phyloP scores from a whole-genome alignment of 495 filamentous ascomycete species.

The Penicillium chermesinum region DNA sequence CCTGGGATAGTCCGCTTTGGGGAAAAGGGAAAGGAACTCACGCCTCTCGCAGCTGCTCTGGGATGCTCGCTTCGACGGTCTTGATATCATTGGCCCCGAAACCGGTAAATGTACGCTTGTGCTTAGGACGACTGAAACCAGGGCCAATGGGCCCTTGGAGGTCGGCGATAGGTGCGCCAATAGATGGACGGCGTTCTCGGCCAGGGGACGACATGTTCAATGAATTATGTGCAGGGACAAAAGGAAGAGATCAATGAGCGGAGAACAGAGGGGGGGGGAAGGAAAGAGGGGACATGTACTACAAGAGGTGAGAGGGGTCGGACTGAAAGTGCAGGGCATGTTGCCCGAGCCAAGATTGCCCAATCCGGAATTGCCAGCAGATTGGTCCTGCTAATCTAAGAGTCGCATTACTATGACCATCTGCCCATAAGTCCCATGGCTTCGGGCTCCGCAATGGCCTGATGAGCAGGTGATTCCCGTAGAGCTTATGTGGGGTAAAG shows the following conservation, averaged over 20 bases:
- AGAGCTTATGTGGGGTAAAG: not conserved
- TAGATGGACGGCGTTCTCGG: slow-evolving; percentile 69
- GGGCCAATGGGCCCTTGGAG: slow-evolving; percentile 77
- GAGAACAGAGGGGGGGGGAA: slow-evolving; percentile 2
- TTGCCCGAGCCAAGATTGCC: slow-evolving; percentile 7
- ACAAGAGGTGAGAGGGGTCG: slow-evolving; percentile 5
- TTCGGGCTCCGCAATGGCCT: not conserved
- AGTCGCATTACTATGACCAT: no score
- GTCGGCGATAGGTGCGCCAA: slow-evolving; percentile 74
- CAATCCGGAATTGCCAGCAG: slow-evolving; percentile 6
- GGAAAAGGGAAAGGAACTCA: slow-evolving; percentile 33
- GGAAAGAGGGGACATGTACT: slow-evolving; percentile 10
- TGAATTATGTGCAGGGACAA: not conserved
- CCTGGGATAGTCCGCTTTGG: slow-evolving; percentile 18
- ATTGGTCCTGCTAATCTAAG: not conserved
- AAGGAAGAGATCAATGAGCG: not conserved
- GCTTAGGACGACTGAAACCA: slow-evolving; percentile 73
- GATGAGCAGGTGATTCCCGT: not conserved
- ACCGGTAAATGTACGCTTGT: slow-evolving; percentile 89
- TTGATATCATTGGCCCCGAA: slow-evolving; percentile 90
- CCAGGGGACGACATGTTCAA: slow-evolving; percentile 17
- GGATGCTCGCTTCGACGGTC: slow-evolving; percentile 82
- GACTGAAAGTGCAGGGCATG: slow-evolving; percentile 3
- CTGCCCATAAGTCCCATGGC: not conserved
- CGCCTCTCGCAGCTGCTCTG: slow-evolving; percentile 80